Evolutionary conservation across 805 yeast species (phyloP).

Genomic region (Monosporozyma aquatica): DNA sequence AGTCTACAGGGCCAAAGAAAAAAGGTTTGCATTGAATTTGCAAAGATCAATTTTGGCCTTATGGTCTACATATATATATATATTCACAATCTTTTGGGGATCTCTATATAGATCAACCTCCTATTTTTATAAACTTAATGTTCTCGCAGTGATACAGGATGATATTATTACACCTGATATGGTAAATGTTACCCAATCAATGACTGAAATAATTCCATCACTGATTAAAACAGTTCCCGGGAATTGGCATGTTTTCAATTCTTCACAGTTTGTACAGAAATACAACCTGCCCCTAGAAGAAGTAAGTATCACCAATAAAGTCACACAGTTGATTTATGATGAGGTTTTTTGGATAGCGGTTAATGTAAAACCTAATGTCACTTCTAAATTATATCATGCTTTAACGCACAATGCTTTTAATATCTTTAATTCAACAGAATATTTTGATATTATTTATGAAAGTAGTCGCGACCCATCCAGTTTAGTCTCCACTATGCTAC

Average conservation of each 20-base stretch:
- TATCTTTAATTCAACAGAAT: conserved; percentile 14
- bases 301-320: conserved; percentile 28
- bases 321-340: conserved; percentile 39
- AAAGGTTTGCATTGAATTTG: conserved; percentile 5
- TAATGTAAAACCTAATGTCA: conserved; percentile 42
- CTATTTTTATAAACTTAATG: conserved; percentile 7
- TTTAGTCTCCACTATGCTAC: conserved; percentile 37
- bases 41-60: conserved; percentile 11
- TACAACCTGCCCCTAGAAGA: conserved; percentile 11
- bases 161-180: background rate
- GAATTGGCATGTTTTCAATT: conserved; percentile 27
- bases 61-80: conserved; percentile 15
- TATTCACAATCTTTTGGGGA: conserved; percentile 31
- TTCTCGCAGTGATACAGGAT: conserved; percentile 6
- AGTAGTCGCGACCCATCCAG: conserved; percentile 54
- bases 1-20: conserved; percentile 7
- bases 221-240: conserved; percentile 12
- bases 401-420: conserved; percentile 12
- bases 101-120: conserved; percentile 25
- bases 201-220: conserved; percentile 1
- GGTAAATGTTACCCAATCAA: background rate
- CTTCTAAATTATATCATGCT: conserved; percentile 24
- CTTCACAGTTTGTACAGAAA: conserved; percentile 18
- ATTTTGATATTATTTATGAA: conserved; percentile 41
- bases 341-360: conserved; percentile 58